These are phyloP conservation scores for Pisolithus tinctorius DNA, from an alignment of 768 basidiomycete genomes.

Conservation along the genomic window DNA sequence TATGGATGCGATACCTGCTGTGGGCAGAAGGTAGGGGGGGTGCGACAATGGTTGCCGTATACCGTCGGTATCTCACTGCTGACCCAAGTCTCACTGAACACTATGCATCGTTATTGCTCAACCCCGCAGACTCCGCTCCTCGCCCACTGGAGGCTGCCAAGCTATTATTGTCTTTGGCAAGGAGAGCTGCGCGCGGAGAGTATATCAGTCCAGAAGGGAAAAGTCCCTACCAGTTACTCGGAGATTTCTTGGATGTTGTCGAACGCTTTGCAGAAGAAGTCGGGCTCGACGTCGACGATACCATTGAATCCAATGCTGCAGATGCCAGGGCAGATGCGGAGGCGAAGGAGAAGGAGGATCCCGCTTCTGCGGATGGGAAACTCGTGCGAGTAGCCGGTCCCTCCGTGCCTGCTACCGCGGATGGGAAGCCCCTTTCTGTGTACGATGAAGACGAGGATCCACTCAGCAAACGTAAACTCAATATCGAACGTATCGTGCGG, in stretches of 20 bases:
- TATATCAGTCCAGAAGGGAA: conserved; percentile 89
- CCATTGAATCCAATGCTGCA: conserved; percentile 47
- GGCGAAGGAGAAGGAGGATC: conserved; percentile 27
- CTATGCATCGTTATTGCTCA: conserved; percentile 63
- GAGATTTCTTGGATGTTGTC: conserved; percentile 87
- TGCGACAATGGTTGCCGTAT: conserved; percentile 69
- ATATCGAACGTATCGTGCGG: conserved; percentile 80
- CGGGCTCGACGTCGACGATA: conserved; percentile 79
- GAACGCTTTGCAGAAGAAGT: conserved; percentile 90
- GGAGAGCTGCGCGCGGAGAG: conserved; percentile 75
- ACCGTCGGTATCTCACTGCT: conserved; percentile 82
- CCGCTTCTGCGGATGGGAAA: conserved; percentile 49
- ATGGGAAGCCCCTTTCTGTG: conserved; percentile 41
- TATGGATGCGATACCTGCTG: conserved; percentile 89
- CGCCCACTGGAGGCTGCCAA: conserved; percentile 93
- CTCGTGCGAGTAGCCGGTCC: conserved; percentile 71
- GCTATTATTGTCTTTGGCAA: conserved; percentile 73
- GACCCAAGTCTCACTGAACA: conserved; percentile 79
- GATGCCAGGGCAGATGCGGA: conserved; percentile 44
- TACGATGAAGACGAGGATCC: conserved; percentile 88
- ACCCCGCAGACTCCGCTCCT: conserved; percentile 49
- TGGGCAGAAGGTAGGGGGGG: conserved; percentile 88
- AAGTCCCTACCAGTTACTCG: conserved; percentile 90
- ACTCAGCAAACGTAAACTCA: conserved; percentile 57
- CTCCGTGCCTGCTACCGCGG: conserved; percentile 43